Evolutionary conservation across 306 rosid genomes (phyloP), one percentile per base, ranked within the genome.

Genomic region (Cucurbita pepo): DNA sequence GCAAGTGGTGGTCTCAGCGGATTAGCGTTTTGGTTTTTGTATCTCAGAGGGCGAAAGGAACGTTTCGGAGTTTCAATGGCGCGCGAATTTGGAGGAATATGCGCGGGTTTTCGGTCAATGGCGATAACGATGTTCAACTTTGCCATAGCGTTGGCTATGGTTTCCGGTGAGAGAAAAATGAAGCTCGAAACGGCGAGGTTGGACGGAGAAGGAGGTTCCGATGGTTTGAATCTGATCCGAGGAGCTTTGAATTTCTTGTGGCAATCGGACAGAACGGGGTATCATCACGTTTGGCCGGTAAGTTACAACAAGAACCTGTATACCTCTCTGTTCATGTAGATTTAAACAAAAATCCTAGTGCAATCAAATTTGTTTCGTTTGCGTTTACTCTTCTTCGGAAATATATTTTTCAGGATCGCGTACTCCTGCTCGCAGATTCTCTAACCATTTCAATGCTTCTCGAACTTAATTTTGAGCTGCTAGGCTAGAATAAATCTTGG

Each of bases 231-330:
- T 81, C 78, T 73, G 71, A 77, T 91, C 53, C 73, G 6, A 54
- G 78, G 38, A 78, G 88, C 89, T 57, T 54, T 78, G n/a, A 83
- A 78, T 80, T 91, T 91, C 90, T 71, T 91, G 47, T 91, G 96
- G 97, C 90, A 85, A 56, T 34, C 96, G 3, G 79, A 62, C 5
- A 73, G 73, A 45, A 69, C 87, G 0, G 89, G 94, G 34, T 91
- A 91, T 71, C 79, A 78, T 10, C 97, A 87, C 64, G 88, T 85
- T 21, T 91, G 97, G 97, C 97, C 97, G 82, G 97, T 91, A 81
- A 84, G 76, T 56, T 3, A 5, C 36, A 5, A 14, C 8, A 3
- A 25, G 6, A 45, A 45, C 19, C 12, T 10, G 6, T 6, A 0
- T 18, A 16, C 50, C 14, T 37, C 14, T 37, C 16, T 5, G 12